A percentile compares a stretch with the other conserved stretches of the same genome.
phyloP scores from a whole-genome alignment of 1,139 yeast species.

The Nakaseomyces glabratus region DNA sequence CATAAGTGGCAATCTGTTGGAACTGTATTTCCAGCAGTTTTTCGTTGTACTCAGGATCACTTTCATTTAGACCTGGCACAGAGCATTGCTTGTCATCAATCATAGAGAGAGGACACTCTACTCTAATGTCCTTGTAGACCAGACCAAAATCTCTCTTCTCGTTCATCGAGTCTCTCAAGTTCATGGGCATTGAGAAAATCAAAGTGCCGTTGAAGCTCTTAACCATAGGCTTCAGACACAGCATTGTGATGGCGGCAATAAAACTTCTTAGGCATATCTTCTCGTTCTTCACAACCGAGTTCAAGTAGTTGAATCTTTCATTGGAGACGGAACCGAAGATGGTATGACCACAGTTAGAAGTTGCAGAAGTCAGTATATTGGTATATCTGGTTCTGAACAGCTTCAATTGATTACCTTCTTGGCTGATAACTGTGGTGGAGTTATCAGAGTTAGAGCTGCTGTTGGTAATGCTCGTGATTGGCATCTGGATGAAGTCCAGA shows the following conservation, averaged over 20 bases:
- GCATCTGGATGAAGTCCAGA: slow-evolving; percentile 11
- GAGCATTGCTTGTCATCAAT: slow-evolving; percentile 17
- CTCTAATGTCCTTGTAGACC: slow-evolving; percentile 20
- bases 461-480: slow-evolving; percentile 3
- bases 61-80: slow-evolving; percentile 4
- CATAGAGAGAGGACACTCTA: slow-evolving; percentile 23
- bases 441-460: slow-evolving; percentile 7
- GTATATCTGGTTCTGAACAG: slow-evolving; percentile 8
- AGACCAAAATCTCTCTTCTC: slow-evolving; percentile 17
- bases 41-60: slow-evolving; percentile 18
- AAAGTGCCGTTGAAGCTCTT: slow-evolving; percentile 17
- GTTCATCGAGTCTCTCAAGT: slow-evolving; percentile 17
- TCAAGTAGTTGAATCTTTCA: slow-evolving; percentile 16
- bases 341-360: slow-evolving; percentile 21
- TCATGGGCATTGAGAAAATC: slow-evolving; percentile 21
- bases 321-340: slow-evolving; percentile 22
- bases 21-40: slow-evolving; percentile 22
- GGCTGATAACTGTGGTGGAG: slow-evolving; percentile 1
- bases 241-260: slow-evolving; percentile 23
- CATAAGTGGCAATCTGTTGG: slow-evolving; percentile 18
- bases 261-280: slow-evolving; percentile 22
- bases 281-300: slow-evolving; percentile 16
- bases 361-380: slow-evolving; percentile 11
- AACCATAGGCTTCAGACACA: slow-evolving; percentile 23
- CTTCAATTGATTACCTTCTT: slow-evolving; percentile 5